Base-by-base conservation (phyloP, 176 grass and related monocot genomes). In the Dendrocalamus sinicus region DNA sequence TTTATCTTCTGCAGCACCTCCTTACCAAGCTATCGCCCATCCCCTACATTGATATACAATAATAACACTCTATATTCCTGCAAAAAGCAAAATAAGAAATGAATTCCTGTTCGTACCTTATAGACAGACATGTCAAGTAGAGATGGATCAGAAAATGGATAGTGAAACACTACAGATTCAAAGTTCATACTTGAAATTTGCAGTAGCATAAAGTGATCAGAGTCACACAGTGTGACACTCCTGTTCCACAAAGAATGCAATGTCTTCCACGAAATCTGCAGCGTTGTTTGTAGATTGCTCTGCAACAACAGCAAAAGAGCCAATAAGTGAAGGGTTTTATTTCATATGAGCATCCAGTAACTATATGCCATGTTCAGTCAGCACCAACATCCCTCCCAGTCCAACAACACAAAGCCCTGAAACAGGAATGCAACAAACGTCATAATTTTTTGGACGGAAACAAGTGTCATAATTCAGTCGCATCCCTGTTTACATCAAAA, bases 1-100 rank as follows among this genome's bases (percentile, higher is more conserved):
- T 77, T 75, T 64, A 39, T 55, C 22, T 78, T 78, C 51, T 83
- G 66, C 87, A 60, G 57, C 84, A 50, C 59, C 63, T 78, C 80
- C 72, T 75, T 87, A 17, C 67, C 80, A 85, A 74, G 85, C 71
- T 76, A 96, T 89, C 9, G 75, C 90, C 82, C 82, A 88, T 41
- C 67, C 75, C 13, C 73, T 90, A 50, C 82, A 88, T 30, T 93
- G 77, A 43, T 72, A 89, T 66, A 84, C 88, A 85, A 87, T 80
- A 73, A 89, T 60, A 91, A 83, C 83, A 77, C 73, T 61, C 87
- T 73, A 77, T 44, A 10, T 73, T 53, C 90, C 78, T 9, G 55
- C 62, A 69, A 89, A 73, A 75, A 70, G 46, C 72, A 84, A 46
- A 74, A 66, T 28, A 81, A 81, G 9, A 82, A 59, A 22, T 75